Percentiles rank a stretch among this genome's conserved stretches.
These are phyloP conservation scores for Stephania yunnanensis DNA, from an alignment of 164 flowering plant species.

Conservation along the genomic window DNA sequence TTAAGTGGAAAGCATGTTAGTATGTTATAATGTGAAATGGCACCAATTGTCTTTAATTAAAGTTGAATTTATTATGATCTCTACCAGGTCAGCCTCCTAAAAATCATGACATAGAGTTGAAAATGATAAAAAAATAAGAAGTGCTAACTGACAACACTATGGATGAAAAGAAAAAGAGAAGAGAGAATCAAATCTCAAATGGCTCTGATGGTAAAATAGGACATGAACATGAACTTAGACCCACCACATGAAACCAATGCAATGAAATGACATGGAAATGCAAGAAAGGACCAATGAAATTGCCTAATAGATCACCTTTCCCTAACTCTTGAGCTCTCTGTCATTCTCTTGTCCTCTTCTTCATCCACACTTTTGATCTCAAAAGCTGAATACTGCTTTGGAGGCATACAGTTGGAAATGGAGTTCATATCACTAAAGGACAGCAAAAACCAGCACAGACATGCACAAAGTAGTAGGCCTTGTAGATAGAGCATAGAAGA, in stretches of 20 bases:
- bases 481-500: background rate
- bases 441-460: constrained; percentile 5
- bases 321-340: background rate
- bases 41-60: background rate
- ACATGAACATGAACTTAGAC: background rate
- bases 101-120: background rate
- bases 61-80: background rate
- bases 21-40: background rate
- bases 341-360: background rate
- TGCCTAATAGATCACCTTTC: background rate
- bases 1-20: background rate
- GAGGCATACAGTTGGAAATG: background rate
- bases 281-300: background rate
- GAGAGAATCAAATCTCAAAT: background rate
- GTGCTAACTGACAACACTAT: background rate
- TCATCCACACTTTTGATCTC: background rate
- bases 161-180: background rate
- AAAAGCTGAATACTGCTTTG: background rate
- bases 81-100: background rate
- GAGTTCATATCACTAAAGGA: background rate
- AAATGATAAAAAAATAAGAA: background rate
- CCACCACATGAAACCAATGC: background rate
- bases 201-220: background rate
- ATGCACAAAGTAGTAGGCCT: constrained; percentile 6
- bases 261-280: background rate